Evolutionary conservation across 176 grass and related monocot genomes (phyloP), one percentile per base, ranked within the genome.

Genomic region (Tillandsia fasciculata): DNA sequence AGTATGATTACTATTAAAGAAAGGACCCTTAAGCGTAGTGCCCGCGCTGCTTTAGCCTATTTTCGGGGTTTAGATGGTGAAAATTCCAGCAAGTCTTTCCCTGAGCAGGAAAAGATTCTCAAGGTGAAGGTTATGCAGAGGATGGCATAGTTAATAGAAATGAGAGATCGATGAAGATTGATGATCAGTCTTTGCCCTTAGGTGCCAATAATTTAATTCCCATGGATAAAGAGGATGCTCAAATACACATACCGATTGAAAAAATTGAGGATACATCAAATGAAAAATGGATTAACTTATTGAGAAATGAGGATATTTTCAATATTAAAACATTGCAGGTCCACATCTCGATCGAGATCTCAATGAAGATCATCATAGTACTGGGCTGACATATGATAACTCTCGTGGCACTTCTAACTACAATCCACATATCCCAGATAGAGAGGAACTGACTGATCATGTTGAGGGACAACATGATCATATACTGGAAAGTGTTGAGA

Each of bases 11-110:
- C 85, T 71, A 90, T 89, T 69, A 89, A 93, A 80, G 79, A 86
- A 87, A 87, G 87, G 73, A 90, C 79, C 75, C 94, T 99, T 51
- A 82, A 72, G 15, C 83, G 77, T 20, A 93, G 94, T 67, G 89
- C 94, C 0, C 50, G 83, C 74, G 94, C 94, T 74, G 94, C 89
- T 52, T 70, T 84, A 49, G 74, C 86, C 56, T 93, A 88, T 79
- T 93, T 90, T 76, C 76, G 56, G 64, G 81, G 65, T 63, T 47
- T 48, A 71, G 81, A 69, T 71, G 22, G 3, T 71, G 74, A 74
- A 72, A 75, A 76, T 15, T 72, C 58, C 29, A 68, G 76, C 59
- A 64, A 67, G 52, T 82, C 85, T 10, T 75, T 71, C 49, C 68
- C 73, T 79, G 64, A 68, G 53, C 64, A 70, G 47, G 67, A 64